Conservation (phyloP, 495 filamentous ascomycete genomes). For the Aspergillus homomorphus region DNA sequence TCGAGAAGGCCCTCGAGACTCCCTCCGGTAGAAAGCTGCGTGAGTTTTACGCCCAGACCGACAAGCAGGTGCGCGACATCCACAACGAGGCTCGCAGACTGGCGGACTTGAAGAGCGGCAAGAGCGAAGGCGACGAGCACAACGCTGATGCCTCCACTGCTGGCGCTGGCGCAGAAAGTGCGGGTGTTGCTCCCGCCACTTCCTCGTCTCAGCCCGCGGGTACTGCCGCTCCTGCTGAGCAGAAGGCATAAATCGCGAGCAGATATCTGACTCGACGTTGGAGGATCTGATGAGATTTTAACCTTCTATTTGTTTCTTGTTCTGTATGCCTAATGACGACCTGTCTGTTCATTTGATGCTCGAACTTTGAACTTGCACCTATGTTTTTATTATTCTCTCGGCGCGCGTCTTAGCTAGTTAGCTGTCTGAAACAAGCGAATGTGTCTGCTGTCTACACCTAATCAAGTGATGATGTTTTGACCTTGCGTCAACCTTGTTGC, state of each 20-base stretch:
- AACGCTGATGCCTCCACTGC: constrained; percentile 25
- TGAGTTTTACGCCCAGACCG: constrained; percentile 75
- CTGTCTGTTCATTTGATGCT: background rate
- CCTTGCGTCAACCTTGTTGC: background rate
- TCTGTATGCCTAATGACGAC: constrained; percentile 1
- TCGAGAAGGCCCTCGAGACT: constrained; percentile 83
- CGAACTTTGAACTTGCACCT: background rate
- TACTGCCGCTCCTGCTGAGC: constrained; percentile 28
- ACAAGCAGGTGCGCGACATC: constrained; percentile 87
- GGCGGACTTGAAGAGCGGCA: constrained; percentile 79
- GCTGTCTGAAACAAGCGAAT: constrained; percentile 18
- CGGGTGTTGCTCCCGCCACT: constrained; percentile 14
- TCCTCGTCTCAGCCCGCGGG: constrained; percentile 19
- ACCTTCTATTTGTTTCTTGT: background rate
- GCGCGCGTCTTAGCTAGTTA: background rate
- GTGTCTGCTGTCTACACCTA: background rate
- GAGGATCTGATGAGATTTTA: background rate
- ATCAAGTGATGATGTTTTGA: background rate
- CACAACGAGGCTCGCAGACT: constrained; percentile 84
- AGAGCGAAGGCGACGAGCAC: constrained; percentile 61
- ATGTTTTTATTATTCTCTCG: background rate
- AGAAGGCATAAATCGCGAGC: constrained; percentile 24
- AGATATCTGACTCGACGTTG: background rate
- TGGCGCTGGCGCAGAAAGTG: constrained; percentile 13
- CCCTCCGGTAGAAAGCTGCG: constrained; percentile 83